phyloP scores from a whole-genome alignment of 306 rosid genomes.

The Medicago arabica region DNA sequence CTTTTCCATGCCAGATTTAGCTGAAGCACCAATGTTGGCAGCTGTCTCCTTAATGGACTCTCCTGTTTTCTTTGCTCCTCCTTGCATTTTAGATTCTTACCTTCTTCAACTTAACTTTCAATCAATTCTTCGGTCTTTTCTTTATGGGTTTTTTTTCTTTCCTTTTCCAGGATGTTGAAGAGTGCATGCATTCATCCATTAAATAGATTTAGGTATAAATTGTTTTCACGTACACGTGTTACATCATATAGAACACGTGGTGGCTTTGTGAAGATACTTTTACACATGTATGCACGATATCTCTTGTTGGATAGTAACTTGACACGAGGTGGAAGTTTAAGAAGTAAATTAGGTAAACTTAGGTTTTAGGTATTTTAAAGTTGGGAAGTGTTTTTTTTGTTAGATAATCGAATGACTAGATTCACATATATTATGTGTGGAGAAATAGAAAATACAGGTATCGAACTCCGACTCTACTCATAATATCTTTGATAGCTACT shows the following conservation, averaged over 20 bases:
- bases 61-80: conserved; percentile 55
- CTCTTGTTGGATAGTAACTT: neutral
- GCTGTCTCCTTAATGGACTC: conserved; percentile 62
- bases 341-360: too few relatives aligned
- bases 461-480: too few relatives aligned
- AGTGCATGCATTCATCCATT: neutral
- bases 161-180: neutral
- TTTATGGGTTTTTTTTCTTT: neutral
- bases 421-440: too few relatives aligned
- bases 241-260: neutral
- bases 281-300: neutral
- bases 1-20: conserved; percentile 81
- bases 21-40: conserved; percentile 77
- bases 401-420: too few relatives aligned
- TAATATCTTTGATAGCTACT: too few relatives aligned
- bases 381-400: too few relatives aligned
- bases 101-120: neutral
- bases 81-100: conserved; percentile 47
- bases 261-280: neutral
- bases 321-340: neutral
- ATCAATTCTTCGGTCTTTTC: neutral
- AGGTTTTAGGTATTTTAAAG: too few relatives aligned
- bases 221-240: neutral
- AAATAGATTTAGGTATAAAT: neutral
- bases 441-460: too few relatives aligned